These are phyloP conservation scores for Aspergillus pseudoviridinutans DNA, from an alignment of 2,329 filamentous ascomycete species.

Conservation along the genomic window DNA sequence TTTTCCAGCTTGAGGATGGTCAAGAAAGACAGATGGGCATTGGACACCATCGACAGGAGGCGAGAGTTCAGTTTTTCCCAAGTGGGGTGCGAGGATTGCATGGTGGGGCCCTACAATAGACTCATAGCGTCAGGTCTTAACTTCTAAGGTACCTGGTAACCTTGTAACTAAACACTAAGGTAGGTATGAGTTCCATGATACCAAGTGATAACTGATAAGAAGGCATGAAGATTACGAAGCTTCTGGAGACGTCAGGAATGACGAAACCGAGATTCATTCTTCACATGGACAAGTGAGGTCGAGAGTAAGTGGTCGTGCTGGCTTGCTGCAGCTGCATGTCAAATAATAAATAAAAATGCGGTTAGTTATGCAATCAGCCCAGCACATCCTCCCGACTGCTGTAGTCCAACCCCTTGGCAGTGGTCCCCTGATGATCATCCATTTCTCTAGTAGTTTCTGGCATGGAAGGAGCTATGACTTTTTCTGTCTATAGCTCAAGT, in stretches of 20 bases:
- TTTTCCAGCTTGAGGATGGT: too few relatives aligned
- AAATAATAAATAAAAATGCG: neutral
- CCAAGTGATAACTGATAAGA: neutral
- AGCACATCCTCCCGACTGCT: neutral
- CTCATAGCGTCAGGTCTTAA: too few relatives aligned
- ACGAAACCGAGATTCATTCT: neutral
- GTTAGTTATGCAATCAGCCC: constrained; percentile 3
- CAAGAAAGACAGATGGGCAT: neutral
- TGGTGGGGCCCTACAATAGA: neutral
- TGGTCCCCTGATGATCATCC: constrained; percentile 8
- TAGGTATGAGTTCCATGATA: too few relatives aligned
- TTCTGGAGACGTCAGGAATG: constrained; percentile 3
- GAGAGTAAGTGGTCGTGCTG: neutral
- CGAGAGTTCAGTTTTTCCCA: neutral
- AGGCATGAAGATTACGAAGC: constrained; percentile 10
- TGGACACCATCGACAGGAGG: constrained; percentile 1
- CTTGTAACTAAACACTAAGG: too few relatives aligned
- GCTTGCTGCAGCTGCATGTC: constrained; percentile 1
- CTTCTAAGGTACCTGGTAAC: too few relatives aligned
- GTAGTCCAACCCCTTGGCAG: neutral
- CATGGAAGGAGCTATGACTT: neutral
- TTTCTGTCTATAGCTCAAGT: too few relatives aligned
- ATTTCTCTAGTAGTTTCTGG: neutral
- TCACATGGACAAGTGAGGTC: neutral
- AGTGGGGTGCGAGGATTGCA: neutral